phyloP scores from a whole-genome alignment of 768 basidiomycete genomes.

The Suillus brevipes region DNA sequence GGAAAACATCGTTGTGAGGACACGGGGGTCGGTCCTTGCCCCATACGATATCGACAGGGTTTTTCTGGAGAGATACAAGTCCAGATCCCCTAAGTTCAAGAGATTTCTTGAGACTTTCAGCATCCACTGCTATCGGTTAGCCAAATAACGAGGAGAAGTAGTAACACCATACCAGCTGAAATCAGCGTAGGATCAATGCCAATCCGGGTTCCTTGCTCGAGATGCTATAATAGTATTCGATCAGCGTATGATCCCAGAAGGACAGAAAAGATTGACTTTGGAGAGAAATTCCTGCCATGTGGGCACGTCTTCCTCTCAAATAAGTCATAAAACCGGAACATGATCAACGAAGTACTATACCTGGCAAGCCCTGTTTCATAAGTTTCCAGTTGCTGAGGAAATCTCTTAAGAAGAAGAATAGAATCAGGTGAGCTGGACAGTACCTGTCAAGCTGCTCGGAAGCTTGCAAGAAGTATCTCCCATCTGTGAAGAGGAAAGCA shows the following conservation, averaged over 20 bases:
- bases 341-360: slow-evolving; percentile 35
- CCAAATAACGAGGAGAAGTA: neutral
- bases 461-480: slow-evolving; percentile 93
- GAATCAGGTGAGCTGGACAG: slow-evolving; percentile 21
- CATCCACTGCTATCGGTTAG: slow-evolving; percentile 51
- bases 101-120: slow-evolving; percentile 56
- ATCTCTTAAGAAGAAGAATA: neutral
- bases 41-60: slow-evolving; percentile 85
- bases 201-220: slow-evolving; percentile 61
- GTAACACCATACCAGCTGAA: slow-evolving; percentile 47
- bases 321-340: slow-evolving; percentile 20
- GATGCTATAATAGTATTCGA: slow-evolving; percentile 42
- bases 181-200: slow-evolving; percentile 85
- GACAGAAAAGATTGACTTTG: slow-evolving; percentile 47
- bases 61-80: slow-evolving; percentile 64
- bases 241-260: slow-evolving; percentile 5
- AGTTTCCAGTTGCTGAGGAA: slow-evolving; percentile 79
- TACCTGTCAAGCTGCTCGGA: slow-evolving; percentile 84
- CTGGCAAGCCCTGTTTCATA: slow-evolving; percentile 89
- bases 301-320: slow-evolving; percentile 61
- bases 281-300: slow-evolving; percentile 87
- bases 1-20: slow-evolving; percentile 65
- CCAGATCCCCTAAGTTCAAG: slow-evolving; percentile 55
- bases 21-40: slow-evolving; percentile 60
- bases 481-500: slow-evolving; percentile 92